phyloP scores from a whole-genome alignment of 1,284 basidiomycete species.

The Puccinia novopanici region DNA sequence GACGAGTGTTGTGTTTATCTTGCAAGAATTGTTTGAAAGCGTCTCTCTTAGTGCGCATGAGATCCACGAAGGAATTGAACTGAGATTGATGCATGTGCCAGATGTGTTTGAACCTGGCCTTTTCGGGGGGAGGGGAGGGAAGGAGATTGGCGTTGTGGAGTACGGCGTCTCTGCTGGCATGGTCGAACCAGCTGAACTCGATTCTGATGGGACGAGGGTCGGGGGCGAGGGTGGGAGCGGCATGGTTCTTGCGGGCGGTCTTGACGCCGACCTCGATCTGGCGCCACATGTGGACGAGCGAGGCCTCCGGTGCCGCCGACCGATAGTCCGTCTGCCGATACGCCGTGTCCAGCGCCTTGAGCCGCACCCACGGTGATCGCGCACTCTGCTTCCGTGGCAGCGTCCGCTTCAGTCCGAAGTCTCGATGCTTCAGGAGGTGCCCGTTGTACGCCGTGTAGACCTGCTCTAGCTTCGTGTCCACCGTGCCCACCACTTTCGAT shows the following conservation, averaged over 20 bases:
- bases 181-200: constrained; percentile 42
- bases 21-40: constrained; percentile 44
- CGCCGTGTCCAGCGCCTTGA: constrained; percentile 44
- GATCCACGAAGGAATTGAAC: constrained; percentile 38
- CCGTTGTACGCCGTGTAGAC: constrained; percentile 49
- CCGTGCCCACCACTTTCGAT: constrained; percentile 42
- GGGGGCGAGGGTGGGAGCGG: background rate
- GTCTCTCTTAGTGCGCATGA: constrained; percentile 22
- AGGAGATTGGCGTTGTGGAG: background rate
- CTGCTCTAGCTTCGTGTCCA: constrained; percentile 44
- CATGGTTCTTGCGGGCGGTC: constrained; percentile 42
- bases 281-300: constrained; percentile 41
- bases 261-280: constrained; percentile 44
- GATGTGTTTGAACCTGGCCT: constrained; percentile 43
- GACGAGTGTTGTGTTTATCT: constrained; percentile 25
- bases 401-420: constrained; percentile 47
- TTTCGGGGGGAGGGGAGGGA: background rate
- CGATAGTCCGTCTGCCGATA: constrained; percentile 45
- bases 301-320: constrained; percentile 37
- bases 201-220: constrained; percentile 50
- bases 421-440: constrained; percentile 30
- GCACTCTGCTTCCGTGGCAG: constrained; percentile 29
- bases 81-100: constrained; percentile 50
- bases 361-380: constrained; percentile 46
- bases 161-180: constrained; percentile 3